Conservation (phyloP, 495 filamentous ascomycete genomes). For the Trypethelium eluteriae region DNA sequence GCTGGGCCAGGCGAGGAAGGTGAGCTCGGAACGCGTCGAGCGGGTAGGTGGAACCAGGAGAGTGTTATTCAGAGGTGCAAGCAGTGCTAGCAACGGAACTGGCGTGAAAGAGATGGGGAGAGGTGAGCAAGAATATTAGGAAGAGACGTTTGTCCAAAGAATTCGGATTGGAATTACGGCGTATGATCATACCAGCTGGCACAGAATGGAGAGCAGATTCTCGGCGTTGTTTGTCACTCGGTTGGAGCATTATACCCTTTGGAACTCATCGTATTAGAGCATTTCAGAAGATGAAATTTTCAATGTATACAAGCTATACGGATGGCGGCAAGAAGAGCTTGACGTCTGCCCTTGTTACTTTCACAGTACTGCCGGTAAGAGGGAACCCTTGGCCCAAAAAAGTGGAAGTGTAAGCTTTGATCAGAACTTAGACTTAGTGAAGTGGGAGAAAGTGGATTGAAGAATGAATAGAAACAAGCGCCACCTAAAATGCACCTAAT, state of each 20-base stretch:
- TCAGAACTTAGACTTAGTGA: background rate
- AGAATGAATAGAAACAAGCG: no score
- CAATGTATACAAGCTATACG: background rate
- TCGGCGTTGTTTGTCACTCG: background rate
- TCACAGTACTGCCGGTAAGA: background rate
- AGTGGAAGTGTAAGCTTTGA: background rate
- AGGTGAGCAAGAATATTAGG: background rate
- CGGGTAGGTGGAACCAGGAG: constrained; percentile 32
- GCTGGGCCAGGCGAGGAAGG: constrained; percentile 45
- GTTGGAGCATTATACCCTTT: background rate
- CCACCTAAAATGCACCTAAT: no score
- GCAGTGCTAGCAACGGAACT: background rate
- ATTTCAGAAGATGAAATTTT: background rate
- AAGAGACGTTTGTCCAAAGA: constrained; percentile 15
- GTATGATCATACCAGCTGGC: background rate
- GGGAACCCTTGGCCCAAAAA: background rate
- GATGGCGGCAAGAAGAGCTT: background rate
- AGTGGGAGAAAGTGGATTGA: no score
- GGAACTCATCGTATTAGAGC: background rate
- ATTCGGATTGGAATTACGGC: constrained; percentile 16
- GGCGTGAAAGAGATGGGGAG: background rate
- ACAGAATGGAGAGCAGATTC: background rate
- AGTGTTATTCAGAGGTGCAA: constrained; percentile 23
- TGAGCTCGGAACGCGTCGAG: constrained; percentile 15
- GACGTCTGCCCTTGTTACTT: background rate